Base-by-base conservation (phyloP, 257 asterid species). In the Solanum ahanhuiri region DNA sequence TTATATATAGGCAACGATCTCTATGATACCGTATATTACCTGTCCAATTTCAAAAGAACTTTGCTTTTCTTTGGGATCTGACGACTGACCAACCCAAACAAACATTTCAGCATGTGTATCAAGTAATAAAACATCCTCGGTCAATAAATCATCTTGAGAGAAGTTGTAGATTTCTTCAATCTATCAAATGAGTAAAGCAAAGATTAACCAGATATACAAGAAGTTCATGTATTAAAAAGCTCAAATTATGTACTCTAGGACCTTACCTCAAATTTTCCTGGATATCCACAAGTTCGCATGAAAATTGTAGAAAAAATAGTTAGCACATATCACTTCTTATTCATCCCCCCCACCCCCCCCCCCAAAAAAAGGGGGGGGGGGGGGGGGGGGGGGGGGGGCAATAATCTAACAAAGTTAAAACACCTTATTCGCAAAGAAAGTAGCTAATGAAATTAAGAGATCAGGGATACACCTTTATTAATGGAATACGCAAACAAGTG, bases 11-110 rank as follows among this genome's bases (percentile, higher is more conserved):
- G 25, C 73, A 90, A 83, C 35, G 45, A 18, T 43, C 22, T 73
- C 54, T 72, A 64, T 31, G 81, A 91, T 64, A 83, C 77, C 6
- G 72, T 34, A 84, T 31, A 69, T 51, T 91, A 97, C 99, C 98
- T 91, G 95, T 67, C 99, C 99, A 86, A 94, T 89, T 85, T 94
- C 98, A 88, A 94, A 95, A 76, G 97, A 96, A 93, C 63, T 90
- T 91, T 95, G 97, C 94, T 94, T 95, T 89, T 97, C 98, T 89
- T 91, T 93, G 64, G 93, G 83, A 73, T 97, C 98, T 30, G 90
- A 93, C 51, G 98, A 93, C 87, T 97, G 98, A 88, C 99, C 99
- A 85, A 95, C 95, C 99, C 99, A 97, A 88, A 96, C 92, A 90
- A 94, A 97, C 66, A 95, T 98, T 91, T 97, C 99, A 23, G 97